Percentiles rank a stretch among this genome's conserved stretches.
phyloP scores from a whole-genome alignment of 768 basidiomycete genomes.

The Paxillus involutus region DNA sequence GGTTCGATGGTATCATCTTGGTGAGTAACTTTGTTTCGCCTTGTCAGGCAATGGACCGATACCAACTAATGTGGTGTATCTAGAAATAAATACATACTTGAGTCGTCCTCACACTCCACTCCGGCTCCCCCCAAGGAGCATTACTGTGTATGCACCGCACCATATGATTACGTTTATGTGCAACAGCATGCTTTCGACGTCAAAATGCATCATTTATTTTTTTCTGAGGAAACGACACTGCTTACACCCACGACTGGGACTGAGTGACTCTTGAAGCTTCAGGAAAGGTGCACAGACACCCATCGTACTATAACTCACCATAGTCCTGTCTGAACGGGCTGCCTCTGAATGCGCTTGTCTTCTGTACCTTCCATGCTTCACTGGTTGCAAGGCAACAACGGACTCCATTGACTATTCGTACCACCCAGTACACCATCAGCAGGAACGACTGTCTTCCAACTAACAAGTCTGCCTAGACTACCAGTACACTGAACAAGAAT shows the following conservation, averaged over 20 bases:
- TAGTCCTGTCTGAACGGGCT: neutral
- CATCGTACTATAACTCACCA: neutral
- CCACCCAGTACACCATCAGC: too few relatives aligned
- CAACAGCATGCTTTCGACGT: conserved; percentile 19
- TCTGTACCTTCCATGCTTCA: too few relatives aligned
- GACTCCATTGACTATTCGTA: too few relatives aligned
- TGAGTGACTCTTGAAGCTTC: too few relatives aligned
- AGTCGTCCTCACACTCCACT: neutral
- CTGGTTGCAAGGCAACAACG: too few relatives aligned
- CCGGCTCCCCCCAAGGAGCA: conserved; percentile 3
- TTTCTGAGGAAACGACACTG: neutral
- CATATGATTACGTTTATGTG: conserved; percentile 28
- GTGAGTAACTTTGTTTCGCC: conserved; percentile 44
- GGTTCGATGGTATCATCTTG: conserved; percentile 97
- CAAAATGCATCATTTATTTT: conserved; percentile 19
- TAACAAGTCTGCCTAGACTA: too few relatives aligned
- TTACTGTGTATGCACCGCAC: conserved; percentile 22
- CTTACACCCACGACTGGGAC: neutral
- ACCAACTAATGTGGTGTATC: neutral
- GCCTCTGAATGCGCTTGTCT: neutral
- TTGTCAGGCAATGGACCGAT: neutral
- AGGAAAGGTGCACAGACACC: neutral
- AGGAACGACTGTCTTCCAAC: too few relatives aligned
- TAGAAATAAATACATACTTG: conserved; percentile 27
- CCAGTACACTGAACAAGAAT: neutral